Conservation (phyloP, 2,329 filamentous ascomycete species). For the Hypoxylon sp. region DNA sequence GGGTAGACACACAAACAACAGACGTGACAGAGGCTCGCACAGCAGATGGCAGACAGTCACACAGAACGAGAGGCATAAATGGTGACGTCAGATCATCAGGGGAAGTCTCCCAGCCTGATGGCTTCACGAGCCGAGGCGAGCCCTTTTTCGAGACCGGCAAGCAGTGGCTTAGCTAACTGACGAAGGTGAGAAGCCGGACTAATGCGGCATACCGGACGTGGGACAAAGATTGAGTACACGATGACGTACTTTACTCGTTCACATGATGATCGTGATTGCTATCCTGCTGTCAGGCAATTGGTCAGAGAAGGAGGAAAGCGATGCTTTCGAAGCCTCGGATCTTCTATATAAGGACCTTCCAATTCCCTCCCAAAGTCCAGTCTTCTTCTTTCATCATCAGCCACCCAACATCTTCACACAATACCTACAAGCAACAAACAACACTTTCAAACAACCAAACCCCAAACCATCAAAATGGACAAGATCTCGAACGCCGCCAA, state of each 20-base stretch:
- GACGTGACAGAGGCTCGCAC: too few relatives aligned
- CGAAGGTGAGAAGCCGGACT: constrained; percentile 2
- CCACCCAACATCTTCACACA: constrained; percentile 39
- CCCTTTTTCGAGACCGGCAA: constrained; percentile 2
- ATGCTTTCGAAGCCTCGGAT: constrained; percentile 1
- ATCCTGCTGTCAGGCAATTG: background rate
- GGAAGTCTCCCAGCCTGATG: constrained; percentile 5
- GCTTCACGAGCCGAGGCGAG: constrained; percentile 17
- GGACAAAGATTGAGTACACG: constrained; percentile 23
- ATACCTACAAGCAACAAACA: background rate
- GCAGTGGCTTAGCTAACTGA: background rate
- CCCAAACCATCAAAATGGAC: constrained; percentile 57
- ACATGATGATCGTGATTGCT: constrained; percentile 26
- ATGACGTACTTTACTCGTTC: constrained; percentile 31
- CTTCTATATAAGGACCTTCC: constrained; percentile 24
- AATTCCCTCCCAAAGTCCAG: constrained; percentile 1
- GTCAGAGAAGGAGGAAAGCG: background rate
- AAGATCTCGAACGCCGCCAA: constrained; percentile 68
- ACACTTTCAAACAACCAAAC: constrained; percentile 27
- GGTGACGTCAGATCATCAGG: constrained; percentile 31
- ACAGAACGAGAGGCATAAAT: constrained; percentile 11
- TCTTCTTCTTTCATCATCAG: constrained; percentile 1
- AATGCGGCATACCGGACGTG: constrained; percentile 5
- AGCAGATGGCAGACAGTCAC: too few relatives aligned
- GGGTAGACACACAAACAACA: too few relatives aligned